Base-by-base conservation (phyloP, 2,329 filamentous ascomycete genomes). In the Xylaria sp. region DNA sequence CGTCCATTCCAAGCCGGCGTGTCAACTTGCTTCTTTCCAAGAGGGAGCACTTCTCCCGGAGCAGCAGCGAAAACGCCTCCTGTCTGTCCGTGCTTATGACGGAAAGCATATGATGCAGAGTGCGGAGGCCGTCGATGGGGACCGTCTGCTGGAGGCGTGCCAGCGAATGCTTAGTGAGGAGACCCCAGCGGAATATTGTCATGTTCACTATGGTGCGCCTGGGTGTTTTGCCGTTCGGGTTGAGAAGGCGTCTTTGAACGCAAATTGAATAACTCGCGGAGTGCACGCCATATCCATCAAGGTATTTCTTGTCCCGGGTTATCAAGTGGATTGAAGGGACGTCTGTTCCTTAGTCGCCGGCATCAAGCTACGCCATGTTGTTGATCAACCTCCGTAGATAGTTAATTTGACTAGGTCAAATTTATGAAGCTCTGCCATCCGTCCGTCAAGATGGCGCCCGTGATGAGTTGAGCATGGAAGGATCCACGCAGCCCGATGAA, bases 211-310 rank as follows among this genome's bases (percentile, higher is more conserved):
- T 30, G 64, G 34, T n/a, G 24, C 12, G 27, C 55, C 12, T 0
- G 64, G 69, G 11, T 67, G 69, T 24, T 71, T 71, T 57, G 69
- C 69, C 36, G 67, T 69, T n/a, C 54, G 67, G 14, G 36, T 69
- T 54, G 69, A 69, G 39, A 71, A 63, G 42, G 57, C 48, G 4
- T 48, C 60, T 24, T 21, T 42, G 34, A n/a, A 42, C 11, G 11
- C 27, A 45, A 50, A 12, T 47, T 60, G 34, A 42, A 27, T n/a
- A 19, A 9, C 12, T 3, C 14, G 19, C 12, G 21, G 27, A 17
- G n/a, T 32, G n/a, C 1, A 8, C 14, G 21, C 30, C 9, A 21
- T 63, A 36, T 61, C 27, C 11, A 36, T 36, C 17, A 6, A 21
- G 9, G 47, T 14, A 54, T 5, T 21, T 39, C 27, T 54, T 53